Evolutionary conservation across 441 rosid species (phyloP).

Genomic region (Aleurites moluccanus): DNA sequence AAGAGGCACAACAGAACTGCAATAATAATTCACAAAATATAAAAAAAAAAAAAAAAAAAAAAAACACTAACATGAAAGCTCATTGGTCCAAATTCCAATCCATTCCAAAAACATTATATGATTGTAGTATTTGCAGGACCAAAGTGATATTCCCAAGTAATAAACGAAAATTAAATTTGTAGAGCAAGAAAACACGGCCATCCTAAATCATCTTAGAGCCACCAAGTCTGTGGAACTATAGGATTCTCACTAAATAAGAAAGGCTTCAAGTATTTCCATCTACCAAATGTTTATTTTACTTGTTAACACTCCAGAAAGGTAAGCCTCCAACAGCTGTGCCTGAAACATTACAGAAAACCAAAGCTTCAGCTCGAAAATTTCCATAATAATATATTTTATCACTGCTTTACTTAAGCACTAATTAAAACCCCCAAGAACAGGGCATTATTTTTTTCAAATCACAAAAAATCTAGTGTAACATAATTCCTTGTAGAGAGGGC

Average conservation of each 20-base stretch:
- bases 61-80: not conserved
- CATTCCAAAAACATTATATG: not conserved
- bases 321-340: constrained; percentile 35
- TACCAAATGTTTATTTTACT: constrained; percentile 21
- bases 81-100: not conserved
- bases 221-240: constrained; percentile 37
- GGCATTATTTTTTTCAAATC: not conserved
- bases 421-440: not conserved
- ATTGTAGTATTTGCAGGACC: not conserved
- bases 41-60: not conserved
- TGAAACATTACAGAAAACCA: constrained; percentile 27
- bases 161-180: not conserved
- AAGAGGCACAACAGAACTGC: not conserved
- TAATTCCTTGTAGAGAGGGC: not conserved
- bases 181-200: constrained; percentile 24
- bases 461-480: not conserved
- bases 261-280: constrained; percentile 27
- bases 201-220: constrained; percentile 56
- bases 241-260: constrained; percentile 46
- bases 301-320: constrained; percentile 19
- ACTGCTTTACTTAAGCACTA: not conserved
- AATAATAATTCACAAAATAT: not conserved
- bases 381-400: not conserved
- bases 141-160: not conserved
- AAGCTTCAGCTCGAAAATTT: not conserved